Evolutionary conservation across 2,329 filamentous ascomycete species (phyloP).

Genomic region (Fusarium oxysporum): DNA sequence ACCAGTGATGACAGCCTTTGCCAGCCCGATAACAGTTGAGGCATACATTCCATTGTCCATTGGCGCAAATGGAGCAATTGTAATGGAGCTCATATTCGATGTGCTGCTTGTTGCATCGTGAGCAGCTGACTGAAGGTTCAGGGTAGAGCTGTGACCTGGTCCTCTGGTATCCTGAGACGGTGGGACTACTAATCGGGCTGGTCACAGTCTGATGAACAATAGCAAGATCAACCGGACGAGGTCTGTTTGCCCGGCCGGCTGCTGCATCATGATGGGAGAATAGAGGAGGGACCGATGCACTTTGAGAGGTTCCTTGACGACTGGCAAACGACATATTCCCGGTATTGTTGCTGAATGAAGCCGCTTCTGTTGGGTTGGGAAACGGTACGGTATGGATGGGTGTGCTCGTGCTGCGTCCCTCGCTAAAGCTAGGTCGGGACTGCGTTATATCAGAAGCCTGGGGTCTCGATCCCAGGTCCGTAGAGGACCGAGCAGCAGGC

Average conservation of each 20-base stretch:
- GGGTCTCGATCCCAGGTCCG: constrained; percentile 66
- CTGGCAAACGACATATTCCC: constrained; percentile 54
- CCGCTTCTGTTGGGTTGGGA: constrained; percentile 40
- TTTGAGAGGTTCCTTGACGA: constrained; percentile 46
- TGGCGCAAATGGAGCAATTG: constrained; percentile 77
- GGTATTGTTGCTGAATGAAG: constrained; percentile 17
- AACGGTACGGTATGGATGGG: constrained; percentile 47
- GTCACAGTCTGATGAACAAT: constrained; percentile 50
- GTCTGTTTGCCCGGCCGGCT: constrained; percentile 38
- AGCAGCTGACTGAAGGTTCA: constrained; percentile 81
- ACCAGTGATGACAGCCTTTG: constrained; percentile 87
- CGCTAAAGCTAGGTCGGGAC: constrained; percentile 55
- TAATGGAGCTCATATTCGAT: constrained; percentile 92
- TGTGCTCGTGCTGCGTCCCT: constrained; percentile 57
- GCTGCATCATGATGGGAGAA: constrained; percentile 37
- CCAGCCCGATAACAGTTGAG: constrained; percentile 81
- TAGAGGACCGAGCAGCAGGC: constrained; percentile 71
- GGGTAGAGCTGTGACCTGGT: constrained; percentile 64
- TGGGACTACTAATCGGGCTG: constrained; percentile 50
- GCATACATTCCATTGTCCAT: constrained; percentile 83
- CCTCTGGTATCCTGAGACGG: constrained; percentile 53
- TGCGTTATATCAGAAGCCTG: constrained; percentile 53
- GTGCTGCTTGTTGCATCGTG: constrained; percentile 74
- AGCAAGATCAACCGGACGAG: constrained; percentile 56
- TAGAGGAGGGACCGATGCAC: constrained; percentile 11